phyloP scores from a whole-genome alignment of 441 rosid species.

The California macrophylla region DNA sequence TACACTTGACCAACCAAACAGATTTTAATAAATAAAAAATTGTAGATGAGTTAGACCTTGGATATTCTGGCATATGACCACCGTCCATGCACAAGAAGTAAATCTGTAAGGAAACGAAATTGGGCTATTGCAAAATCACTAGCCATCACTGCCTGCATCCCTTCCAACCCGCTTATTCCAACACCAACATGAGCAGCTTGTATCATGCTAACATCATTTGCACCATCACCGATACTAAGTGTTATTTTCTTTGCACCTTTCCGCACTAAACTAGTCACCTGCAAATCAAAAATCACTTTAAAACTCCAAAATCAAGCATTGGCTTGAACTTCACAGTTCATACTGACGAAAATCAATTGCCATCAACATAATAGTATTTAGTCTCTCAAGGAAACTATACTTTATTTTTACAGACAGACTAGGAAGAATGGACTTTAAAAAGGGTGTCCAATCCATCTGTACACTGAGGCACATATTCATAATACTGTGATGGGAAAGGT shows the following conservation, averaged over 20 bases:
- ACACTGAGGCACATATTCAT: not conserved
- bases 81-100: slow-evolving; percentile 84
- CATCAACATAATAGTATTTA: not conserved
- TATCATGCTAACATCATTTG: slow-evolving; percentile 94
- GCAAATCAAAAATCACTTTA: slow-evolving; percentile 15
- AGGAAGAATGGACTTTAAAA: not conserved
- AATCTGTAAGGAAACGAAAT: slow-evolving; percentile 63
- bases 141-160: slow-evolving; percentile 86
- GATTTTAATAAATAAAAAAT: not conserved
- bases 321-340: not conserved
- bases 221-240: slow-evolving; percentile 96
- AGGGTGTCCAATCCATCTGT: not conserved
- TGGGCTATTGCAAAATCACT: slow-evolving; percentile 91
- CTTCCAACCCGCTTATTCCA: slow-evolving; percentile 88
- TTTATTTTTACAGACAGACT: not conserved
- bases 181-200: slow-evolving; percentile 95
- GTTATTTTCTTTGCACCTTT: slow-evolving; percentile 95
- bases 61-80: slow-evolving; percentile 98
- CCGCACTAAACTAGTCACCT: slow-evolving; percentile 93
- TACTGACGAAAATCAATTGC: not conserved
- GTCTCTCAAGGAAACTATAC: not conserved
- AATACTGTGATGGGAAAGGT: not conserved
- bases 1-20: slow-evolving; percentile 8
- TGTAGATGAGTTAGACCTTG: slow-evolving; percentile 52
- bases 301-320: slow-evolving; percentile 10